A percentile compares a stretch with the other conserved stretches of the same genome.
These are phyloP conservation scores for Oryza brachyantha DNA, from an alignment of 176 grass and related monocot genomes.

Conservation along the genomic window DNA sequence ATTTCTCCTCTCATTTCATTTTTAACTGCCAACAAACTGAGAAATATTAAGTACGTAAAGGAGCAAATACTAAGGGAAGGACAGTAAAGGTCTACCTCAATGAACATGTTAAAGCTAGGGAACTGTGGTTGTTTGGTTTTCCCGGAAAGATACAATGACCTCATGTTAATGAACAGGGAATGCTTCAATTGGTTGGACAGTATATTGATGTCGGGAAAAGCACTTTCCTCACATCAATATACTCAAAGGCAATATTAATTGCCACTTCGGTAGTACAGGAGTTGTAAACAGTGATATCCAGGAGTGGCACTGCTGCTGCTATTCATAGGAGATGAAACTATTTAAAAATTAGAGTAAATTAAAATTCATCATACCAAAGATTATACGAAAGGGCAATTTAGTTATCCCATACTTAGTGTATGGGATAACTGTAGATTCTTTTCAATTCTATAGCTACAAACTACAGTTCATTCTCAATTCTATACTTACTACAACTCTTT, in stretches of 20 bases:
- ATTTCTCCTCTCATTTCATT: neutral
- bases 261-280: neutral
- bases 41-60: neutral
- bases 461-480: too few species aligned
- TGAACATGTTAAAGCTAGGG: neutral
- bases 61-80: neutral
- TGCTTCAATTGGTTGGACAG: constrained; percentile 6
- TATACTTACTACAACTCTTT: too few species aligned
- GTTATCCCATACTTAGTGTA: too few species aligned
- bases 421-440: too few species aligned
- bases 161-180: constrained; percentile 20
- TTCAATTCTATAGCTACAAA: too few species aligned
- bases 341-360: neutral
- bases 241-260: constrained; percentile 1
- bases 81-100: constrained; percentile 5
- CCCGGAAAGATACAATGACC: neutral
- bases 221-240: neutral
- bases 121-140: constrained; percentile 2
- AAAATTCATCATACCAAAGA: neutral
- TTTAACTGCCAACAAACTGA: neutral
- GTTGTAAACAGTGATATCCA: neutral
- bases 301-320: neutral
- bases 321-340: neutral
- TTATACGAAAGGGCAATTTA: too few species aligned
- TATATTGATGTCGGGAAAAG: constrained; percentile 16